A percentile compares a stretch with the other conserved stretches of the same genome.
phyloP scores from a whole-genome alignment of 306 rosid species.

The Vigna reflexopilosa region DNA sequence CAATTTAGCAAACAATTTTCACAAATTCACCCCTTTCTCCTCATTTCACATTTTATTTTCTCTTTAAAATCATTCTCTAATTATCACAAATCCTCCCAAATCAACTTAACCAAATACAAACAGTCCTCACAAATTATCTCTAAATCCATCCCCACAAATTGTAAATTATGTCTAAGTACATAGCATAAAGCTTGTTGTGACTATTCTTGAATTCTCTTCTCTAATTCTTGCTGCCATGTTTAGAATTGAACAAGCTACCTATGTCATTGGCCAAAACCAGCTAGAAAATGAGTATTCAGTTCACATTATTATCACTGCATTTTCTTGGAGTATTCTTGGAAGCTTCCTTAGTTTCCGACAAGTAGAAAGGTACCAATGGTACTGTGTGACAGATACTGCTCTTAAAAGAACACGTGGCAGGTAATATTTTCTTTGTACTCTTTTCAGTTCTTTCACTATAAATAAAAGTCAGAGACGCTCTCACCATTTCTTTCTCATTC shows the following conservation, averaged over 20 bases:
- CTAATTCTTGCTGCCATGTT: not conserved
- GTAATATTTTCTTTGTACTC: not conserved
- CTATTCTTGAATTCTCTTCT: not conserved
- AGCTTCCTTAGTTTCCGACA: slow-evolving; percentile 38
- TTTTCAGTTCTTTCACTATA: slow-evolving; percentile 28
- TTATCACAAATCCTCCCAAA: no score
- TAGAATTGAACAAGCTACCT: not conserved
- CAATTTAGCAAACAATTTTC: no score
- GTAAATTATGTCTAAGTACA: no score
- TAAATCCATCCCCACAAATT: no score
- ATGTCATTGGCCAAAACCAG: slow-evolving; percentile 2
- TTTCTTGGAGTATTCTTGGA: slow-evolving; percentile 39
- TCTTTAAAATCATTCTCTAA: no score
- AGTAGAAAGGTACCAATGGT: not conserved
- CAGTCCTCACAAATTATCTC: no score
- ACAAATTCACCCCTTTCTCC: no score
- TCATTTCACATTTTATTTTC: no score
- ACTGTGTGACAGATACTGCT: not conserved
- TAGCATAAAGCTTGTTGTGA: not conserved
- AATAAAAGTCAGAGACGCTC: slow-evolving; percentile 16
- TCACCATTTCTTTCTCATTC: not conserved
- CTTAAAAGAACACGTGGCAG: slow-evolving; percentile 19
- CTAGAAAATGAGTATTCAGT: not conserved
- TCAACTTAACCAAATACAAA: no score
- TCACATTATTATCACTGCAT: not conserved